Evolutionary conservation across 345 rosid species (phyloP).

Genomic region (Microcos paniculata): DNA sequence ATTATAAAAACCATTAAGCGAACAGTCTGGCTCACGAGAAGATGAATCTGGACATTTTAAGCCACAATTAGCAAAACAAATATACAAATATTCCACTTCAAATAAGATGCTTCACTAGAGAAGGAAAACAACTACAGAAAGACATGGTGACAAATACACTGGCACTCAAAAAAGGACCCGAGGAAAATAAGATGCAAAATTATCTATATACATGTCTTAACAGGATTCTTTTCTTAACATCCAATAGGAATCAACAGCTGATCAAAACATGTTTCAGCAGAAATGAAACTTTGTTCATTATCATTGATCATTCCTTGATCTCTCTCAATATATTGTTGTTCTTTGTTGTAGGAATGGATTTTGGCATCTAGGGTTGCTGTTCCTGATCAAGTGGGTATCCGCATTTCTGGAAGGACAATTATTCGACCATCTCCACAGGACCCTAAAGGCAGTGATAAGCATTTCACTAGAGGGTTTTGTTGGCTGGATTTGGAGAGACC

Average conservation of each 20-base stretch:
- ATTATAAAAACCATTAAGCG: conserved; percentile 19
- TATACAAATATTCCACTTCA: not conserved
- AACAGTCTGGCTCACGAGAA: conserved; percentile 18
- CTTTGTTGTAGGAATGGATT: too few species aligned
- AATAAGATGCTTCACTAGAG: not conserved
- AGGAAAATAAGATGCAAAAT: not conserved
- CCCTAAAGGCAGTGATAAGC: too few species aligned
- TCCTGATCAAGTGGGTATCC: too few species aligned
- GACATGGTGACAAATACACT: not conserved
- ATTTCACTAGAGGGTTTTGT: too few species aligned
- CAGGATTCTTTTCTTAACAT: not conserved
- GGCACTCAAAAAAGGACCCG: not conserved
- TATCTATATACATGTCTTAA: not conserved
- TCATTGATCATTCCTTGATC: too few species aligned
- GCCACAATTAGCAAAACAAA: not conserved
- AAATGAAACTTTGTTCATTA: not conserved
- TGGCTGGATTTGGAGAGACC: too few species aligned
- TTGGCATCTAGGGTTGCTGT: too few species aligned
- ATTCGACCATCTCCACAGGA: too few species aligned
- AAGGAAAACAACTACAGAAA: not conserved
- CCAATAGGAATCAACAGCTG: not conserved
- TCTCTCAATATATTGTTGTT: too few species aligned
- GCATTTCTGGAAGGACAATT: too few species aligned
- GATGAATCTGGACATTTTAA: conserved; percentile 36
- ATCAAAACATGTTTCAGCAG: not conserved